Conservation (phyloP, 805 yeast genomes). For the Lipomyces mesembrius region DNA sequence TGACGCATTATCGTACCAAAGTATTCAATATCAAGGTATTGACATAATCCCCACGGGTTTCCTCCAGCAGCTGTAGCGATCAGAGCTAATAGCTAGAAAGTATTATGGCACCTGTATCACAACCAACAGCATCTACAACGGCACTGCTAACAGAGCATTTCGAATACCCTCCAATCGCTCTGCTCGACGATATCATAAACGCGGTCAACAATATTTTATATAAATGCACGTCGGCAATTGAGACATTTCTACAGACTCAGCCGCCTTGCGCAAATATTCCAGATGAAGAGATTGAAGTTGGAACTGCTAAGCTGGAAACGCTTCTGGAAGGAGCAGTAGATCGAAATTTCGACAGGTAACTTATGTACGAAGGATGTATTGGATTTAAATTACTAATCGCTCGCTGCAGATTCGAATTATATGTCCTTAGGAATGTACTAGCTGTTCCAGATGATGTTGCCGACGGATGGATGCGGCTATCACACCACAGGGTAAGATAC, state of each 20-base stretch:
- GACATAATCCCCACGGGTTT: neutral
- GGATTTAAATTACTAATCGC: neutral
- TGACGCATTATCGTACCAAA: too few species aligned
- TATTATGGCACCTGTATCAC: slow-evolving; percentile 22
- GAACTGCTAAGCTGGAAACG: slow-evolving; percentile 80
- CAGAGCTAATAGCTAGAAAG: neutral
- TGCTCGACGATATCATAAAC: slow-evolving; percentile 85
- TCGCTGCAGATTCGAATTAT: slow-evolving; percentile 63
- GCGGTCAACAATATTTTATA: slow-evolving; percentile 84
- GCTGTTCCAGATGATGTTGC: slow-evolving; percentile 69
- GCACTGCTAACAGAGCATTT: slow-evolving; percentile 80
- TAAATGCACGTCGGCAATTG: slow-evolving; percentile 79
- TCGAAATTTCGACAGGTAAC: slow-evolving; percentile 71
- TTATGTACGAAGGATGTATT: neutral
- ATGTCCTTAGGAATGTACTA: slow-evolving; percentile 76
- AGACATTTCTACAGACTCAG: slow-evolving; percentile 58
- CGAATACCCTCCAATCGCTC: slow-evolving; percentile 79
- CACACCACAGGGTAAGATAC: slow-evolving; percentile 61
- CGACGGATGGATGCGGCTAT: slow-evolving; percentile 68
- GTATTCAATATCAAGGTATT: neutral
- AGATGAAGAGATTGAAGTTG: slow-evolving; percentile 57
- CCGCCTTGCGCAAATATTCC: slow-evolving; percentile 42
- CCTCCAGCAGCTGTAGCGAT: neutral
- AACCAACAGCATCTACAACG: slow-evolving; percentile 44
- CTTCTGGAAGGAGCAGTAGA: slow-evolving; percentile 76